phyloP scores from a whole-genome alignment of 2,329 filamentous ascomycete genomes.

The Fusarium mundagurra region DNA sequence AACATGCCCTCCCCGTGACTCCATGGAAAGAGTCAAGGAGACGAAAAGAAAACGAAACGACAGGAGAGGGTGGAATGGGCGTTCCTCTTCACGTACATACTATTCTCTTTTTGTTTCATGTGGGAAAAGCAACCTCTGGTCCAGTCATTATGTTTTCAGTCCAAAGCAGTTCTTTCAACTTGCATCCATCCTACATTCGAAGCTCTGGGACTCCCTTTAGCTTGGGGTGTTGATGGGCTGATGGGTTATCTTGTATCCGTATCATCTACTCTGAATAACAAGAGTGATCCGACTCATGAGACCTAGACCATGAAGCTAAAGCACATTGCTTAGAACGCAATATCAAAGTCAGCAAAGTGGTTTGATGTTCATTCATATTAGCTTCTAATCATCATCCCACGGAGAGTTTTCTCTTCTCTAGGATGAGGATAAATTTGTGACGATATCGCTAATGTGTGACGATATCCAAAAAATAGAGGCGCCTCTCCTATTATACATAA shows the following conservation, averaged over 20 bases:
- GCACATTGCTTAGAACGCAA: neutral
- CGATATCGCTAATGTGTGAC: neutral
- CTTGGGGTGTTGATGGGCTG: conserved; percentile 10
- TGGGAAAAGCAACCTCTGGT: conserved; percentile 20
- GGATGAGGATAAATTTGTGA: neutral
- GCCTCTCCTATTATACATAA: conserved; percentile 27
- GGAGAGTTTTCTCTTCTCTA: neutral
- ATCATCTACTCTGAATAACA: conserved; percentile 12
- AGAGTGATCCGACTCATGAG: neutral
- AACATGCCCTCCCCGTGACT: conserved; percentile 17
- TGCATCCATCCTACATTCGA: neutral
- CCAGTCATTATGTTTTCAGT: conserved; percentile 9
- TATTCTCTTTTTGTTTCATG: neutral
- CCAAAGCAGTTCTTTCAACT: neutral
- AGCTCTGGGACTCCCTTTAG: neutral
- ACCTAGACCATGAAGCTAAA: neutral
- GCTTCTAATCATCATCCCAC: neutral
- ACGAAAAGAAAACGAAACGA: neutral
- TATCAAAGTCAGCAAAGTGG: neutral
- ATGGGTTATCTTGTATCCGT: conserved; percentile 7
- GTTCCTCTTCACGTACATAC: conserved; percentile 28
- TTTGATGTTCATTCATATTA: neutral
- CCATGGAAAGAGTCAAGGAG: neutral
- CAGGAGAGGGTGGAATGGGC: neutral
- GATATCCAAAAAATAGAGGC: conserved; percentile 1